Percentiles rank a stretch among this genome's conserved stretches.
These are phyloP conservation scores for Penicillium argentinense DNA, from an alignment of 495 filamentous ascomycete species.

Conservation along the genomic window DNA sequence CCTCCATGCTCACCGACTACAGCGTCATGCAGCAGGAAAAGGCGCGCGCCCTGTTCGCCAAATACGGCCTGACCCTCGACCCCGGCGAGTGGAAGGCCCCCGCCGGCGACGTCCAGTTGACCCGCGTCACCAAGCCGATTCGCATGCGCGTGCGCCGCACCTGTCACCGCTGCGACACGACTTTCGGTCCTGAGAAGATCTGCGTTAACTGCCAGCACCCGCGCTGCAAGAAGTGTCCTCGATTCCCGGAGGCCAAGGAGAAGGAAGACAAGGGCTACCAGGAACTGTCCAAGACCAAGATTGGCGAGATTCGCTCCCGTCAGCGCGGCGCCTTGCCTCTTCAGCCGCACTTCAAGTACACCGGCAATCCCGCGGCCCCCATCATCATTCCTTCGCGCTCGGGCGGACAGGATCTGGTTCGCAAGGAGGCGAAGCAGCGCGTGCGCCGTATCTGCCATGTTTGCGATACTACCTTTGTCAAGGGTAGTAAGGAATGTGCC, in stretches of 20 bases:
- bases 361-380: constrained; percentile 11
- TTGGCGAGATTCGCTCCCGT: constrained; percentile 16
- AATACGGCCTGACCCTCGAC: constrained; percentile 71
- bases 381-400: constrained; percentile 64
- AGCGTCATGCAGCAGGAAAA: constrained; percentile 59
- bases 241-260: constrained; percentile 53
- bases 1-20: constrained; percentile 33
- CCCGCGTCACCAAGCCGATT: constrained; percentile 83
- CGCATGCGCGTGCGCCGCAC: constrained; percentile 86
- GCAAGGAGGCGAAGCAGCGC: constrained; percentile 64
- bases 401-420: constrained; percentile 68
- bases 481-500: constrained; percentile 60
- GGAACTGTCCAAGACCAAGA: constrained; percentile 41
- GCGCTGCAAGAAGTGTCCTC: constrained; percentile 76
- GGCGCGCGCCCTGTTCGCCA: constrained; percentile 68
- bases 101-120: constrained; percentile 50
- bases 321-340: constrained; percentile 5
- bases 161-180: constrained; percentile 75
- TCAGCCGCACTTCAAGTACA: constrained; percentile 14
- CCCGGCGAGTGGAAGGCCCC: constrained; percentile 65
- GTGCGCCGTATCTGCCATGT: constrained; percentile 76
- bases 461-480: constrained; percentile 64
- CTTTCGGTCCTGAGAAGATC: constrained; percentile 67
- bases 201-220: constrained; percentile 73
- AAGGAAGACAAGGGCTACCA: constrained; percentile 22